These are phyloP conservation scores for Serendipita sp. DNA, from an alignment of 768 basidiomycete species.

Conservation along the genomic window DNA sequence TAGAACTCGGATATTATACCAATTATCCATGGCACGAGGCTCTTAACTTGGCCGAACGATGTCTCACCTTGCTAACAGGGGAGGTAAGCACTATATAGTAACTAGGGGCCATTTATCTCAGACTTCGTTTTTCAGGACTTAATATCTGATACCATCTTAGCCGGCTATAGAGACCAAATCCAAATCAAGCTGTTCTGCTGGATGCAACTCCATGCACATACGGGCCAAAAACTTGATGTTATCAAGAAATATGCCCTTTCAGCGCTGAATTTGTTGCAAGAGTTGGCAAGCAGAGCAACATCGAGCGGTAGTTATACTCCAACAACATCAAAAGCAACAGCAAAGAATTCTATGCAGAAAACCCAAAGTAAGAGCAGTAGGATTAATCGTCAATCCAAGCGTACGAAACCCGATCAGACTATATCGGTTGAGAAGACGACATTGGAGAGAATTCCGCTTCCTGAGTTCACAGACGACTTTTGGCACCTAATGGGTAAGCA, in stretches of 20 bases:
- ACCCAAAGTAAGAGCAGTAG: too few relatives aligned
- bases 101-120: background rate
- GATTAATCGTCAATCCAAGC: too few relatives aligned
- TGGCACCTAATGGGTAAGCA: constrained; percentile 5
- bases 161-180: background rate
- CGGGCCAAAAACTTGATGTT: constrained; percentile 14
- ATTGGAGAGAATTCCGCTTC: too few relatives aligned
- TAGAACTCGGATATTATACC: background rate
- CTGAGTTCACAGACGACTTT: background rate
- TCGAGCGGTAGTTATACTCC: too few relatives aligned
- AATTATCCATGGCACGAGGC: background rate
- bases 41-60: background rate
- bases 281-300: background rate
- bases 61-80: too few relatives aligned
- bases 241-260: constrained; percentile 26
- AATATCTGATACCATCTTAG: background rate
- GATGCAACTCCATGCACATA: background rate
- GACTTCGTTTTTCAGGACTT: background rate
- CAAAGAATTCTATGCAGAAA: too few relatives aligned
- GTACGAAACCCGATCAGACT: too few relatives aligned
- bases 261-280: constrained; percentile 31
- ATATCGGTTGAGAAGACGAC: too few relatives aligned
- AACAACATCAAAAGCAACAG: too few relatives aligned
- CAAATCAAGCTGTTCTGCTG: background rate
- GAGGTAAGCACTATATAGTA: too few relatives aligned